These are phyloP conservation scores for Diversispora eburnea DNA, from an alignment of 192 early-diverging fungal species.

Conservation along the genomic window DNA sequence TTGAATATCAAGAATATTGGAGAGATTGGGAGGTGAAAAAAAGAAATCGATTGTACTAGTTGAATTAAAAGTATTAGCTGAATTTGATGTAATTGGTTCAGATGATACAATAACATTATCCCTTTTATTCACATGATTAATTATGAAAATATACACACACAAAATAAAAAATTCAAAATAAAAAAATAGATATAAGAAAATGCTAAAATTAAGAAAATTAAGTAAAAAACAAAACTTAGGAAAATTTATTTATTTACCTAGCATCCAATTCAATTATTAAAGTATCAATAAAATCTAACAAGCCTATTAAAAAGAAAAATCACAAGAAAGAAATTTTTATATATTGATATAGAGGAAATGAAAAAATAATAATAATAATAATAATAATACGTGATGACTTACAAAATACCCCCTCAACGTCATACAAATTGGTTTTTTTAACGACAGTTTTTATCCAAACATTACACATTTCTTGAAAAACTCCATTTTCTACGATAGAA, in stretches of 20 bases:
- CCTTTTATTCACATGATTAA: slow-evolving; percentile 12
- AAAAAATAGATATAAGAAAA: not conserved
- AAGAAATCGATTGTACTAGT: slow-evolving; percentile 24
- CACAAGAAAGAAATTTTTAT: not conserved
- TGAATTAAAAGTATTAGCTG: not conserved
- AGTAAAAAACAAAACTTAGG: not conserved
- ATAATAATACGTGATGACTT: slow-evolving; percentile 11
- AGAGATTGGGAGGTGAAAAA: slow-evolving; percentile 21
- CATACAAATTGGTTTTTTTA: slow-evolving; percentile 46
- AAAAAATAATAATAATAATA: slow-evolving; percentile 3
- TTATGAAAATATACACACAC: too few relatives aligned
- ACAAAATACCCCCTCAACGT: slow-evolving; percentile 53
- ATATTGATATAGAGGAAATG: not conserved
- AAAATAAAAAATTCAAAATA: not conserved
- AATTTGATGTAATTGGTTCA: slow-evolving; percentile 29
- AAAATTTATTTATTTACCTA: slow-evolving; percentile 29
- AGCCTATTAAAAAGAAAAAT: slow-evolving; percentile 24
- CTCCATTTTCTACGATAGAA: slow-evolving; percentile 41
- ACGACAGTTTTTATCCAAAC: slow-evolving; percentile 48
- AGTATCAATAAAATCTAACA: slow-evolving; percentile 49
- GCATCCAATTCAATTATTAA: slow-evolving; percentile 40
- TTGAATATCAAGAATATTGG: slow-evolving; percentile 36
- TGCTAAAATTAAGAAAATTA: not conserved
- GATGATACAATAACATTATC: slow-evolving; percentile 31
- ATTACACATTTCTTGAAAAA: slow-evolving; percentile 48